A percentile compares a stretch with the other conserved stretches of the same genome.
phyloP scores from a whole-genome alignment of 805 yeast genomes.

The Starmerella powellii region DNA sequence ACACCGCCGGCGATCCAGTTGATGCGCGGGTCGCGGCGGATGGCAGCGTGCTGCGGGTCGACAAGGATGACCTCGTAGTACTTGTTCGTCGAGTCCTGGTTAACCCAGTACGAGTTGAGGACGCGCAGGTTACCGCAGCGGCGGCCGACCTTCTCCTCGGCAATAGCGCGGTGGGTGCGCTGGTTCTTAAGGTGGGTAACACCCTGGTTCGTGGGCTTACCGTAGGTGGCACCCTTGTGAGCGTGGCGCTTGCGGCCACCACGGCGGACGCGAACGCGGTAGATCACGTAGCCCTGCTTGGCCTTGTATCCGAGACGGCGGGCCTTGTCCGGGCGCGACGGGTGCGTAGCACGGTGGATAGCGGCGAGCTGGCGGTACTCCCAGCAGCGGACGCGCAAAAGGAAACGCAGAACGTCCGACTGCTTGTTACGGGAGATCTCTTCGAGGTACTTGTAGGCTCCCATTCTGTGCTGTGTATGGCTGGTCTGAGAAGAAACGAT shows the following conservation, averaged over 20 bases:
- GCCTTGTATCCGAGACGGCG: slow-evolving; percentile 99
- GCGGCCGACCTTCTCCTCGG: slow-evolving; percentile 99
- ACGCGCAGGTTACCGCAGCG: slow-evolving; percentile 98
- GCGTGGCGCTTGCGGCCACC: slow-evolving; percentile 99
- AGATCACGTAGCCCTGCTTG: slow-evolving; percentile 98
- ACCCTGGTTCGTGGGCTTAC: slow-evolving; percentile 99
- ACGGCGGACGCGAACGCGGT: slow-evolving; percentile 98
- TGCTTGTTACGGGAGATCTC: slow-evolving; percentile 99
- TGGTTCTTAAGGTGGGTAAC: slow-evolving; percentile 98
- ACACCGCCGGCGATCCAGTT: slow-evolving; percentile 99
- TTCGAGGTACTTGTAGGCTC: slow-evolving; percentile 99
- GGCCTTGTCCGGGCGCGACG: slow-evolving; percentile 99
- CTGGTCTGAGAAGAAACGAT: background rate
- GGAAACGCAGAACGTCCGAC: slow-evolving; percentile 97
- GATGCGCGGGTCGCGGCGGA: slow-evolving; percentile 96
- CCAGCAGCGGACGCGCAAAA: slow-evolving; percentile 99
- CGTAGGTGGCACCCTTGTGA: slow-evolving; percentile 99
- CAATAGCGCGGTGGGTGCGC: slow-evolving; percentile 93
- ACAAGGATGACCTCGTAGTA: slow-evolving; percentile 96
- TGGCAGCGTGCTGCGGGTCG: slow-evolving; percentile 96
- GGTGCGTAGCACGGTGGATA: slow-evolving; percentile 97
- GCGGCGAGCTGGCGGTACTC: slow-evolving; percentile 99
- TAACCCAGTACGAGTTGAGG: slow-evolving; percentile 98
- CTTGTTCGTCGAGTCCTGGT: slow-evolving; percentile 99
- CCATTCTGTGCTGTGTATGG: slow-evolving; percentile 38